Evolutionary conservation across 1,284 basidiomycete species (phyloP).

Genomic region (Ustilago lituana): DNA sequence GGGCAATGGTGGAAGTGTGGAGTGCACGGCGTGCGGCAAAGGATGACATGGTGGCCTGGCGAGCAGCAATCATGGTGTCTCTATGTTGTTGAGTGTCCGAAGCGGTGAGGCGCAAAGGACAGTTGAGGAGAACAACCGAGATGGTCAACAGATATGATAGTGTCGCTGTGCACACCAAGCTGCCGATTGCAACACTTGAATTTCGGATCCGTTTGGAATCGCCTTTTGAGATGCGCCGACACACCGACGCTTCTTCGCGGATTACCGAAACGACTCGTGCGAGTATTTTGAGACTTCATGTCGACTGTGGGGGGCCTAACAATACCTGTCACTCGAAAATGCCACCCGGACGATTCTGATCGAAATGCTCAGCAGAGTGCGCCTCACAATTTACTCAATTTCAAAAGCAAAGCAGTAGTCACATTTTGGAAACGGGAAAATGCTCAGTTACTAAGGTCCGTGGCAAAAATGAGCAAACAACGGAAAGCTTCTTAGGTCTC

Average conservation of each 20-base stretch:
- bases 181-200: slow-evolving; percentile 2
- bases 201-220: slow-evolving; percentile 6
- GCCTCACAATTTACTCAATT: neutral
- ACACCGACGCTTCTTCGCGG: neutral
- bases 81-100: no score
- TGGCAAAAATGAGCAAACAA: neutral
- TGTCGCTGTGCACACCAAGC: neutral
- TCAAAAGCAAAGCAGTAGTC: no score
- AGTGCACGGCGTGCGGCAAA: slow-evolving; percentile 17
- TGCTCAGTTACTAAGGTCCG: neutral
- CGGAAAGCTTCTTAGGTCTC: no score
- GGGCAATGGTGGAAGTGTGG: slow-evolving; percentile 13
- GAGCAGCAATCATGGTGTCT: slow-evolving; percentile 17
- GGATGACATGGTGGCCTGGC: slow-evolving; percentile 6
- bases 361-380: slow-evolving; percentile 5
- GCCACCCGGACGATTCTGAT: neutral
- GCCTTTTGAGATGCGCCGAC: no score
- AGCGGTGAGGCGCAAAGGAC: no score
- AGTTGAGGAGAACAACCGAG: no score
- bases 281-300: neutral
- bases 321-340: no score
- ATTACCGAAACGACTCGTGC: neutral
- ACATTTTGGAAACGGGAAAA: no score
- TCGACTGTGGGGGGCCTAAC: no score
- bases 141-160: neutral